Evolutionary conservation across 495 filamentous ascomycete genomes (phyloP).

Genomic region (Hamigera avellanea): DNA sequence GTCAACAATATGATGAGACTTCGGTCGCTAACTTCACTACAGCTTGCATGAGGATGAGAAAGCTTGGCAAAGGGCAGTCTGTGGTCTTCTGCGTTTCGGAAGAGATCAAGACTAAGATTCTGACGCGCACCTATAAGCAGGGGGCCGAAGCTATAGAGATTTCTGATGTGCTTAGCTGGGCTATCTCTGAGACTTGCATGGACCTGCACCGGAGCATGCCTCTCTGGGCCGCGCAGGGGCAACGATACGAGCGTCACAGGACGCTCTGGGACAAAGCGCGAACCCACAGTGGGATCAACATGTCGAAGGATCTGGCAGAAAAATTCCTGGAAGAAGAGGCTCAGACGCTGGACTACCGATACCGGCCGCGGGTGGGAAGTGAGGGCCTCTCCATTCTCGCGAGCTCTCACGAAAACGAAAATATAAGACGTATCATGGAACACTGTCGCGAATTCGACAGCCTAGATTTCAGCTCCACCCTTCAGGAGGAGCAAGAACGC

Average conservation of each 20-base stretch:
- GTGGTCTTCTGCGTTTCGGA: slow-evolving; percentile 44
- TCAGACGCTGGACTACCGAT: slow-evolving; percentile 31
- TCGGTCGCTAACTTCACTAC: not conserved
- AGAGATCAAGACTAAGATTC: slow-evolving; percentile 31
- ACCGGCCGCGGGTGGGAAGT: slow-evolving; percentile 18
- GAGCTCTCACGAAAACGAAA: slow-evolving; percentile 2
- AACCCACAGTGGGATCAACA: slow-evolving; percentile 5
- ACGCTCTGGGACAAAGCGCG: slow-evolving; percentile 9
- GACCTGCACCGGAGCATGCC: slow-evolving; percentile 37
- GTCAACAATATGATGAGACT: not conserved
- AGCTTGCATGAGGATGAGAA: slow-evolving; percentile 60
- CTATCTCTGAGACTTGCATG: slow-evolving; percentile 43
- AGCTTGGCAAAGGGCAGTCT: slow-evolving; percentile 49
- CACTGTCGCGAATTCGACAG: slow-evolving; percentile 35
- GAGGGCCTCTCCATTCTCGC: too few species aligned
- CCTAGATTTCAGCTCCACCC: slow-evolving; percentile 16
- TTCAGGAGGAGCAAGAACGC: slow-evolving; percentile 62
- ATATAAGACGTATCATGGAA: slow-evolving; percentile 18
- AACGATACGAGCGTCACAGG: slow-evolving; percentile 25
- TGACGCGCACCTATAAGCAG: slow-evolving; percentile 15
- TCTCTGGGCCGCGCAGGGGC: slow-evolving; percentile 50
- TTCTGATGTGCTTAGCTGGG: slow-evolving; percentile 45
- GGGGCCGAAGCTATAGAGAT: slow-evolving; percentile 19
- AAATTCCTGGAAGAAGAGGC: slow-evolving; percentile 37
- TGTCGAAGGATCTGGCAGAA: too few species aligned